These are phyloP conservation scores for Trapa bicornis DNA, from an alignment of 345 rosid genomes.

Conservation along the genomic window DNA sequence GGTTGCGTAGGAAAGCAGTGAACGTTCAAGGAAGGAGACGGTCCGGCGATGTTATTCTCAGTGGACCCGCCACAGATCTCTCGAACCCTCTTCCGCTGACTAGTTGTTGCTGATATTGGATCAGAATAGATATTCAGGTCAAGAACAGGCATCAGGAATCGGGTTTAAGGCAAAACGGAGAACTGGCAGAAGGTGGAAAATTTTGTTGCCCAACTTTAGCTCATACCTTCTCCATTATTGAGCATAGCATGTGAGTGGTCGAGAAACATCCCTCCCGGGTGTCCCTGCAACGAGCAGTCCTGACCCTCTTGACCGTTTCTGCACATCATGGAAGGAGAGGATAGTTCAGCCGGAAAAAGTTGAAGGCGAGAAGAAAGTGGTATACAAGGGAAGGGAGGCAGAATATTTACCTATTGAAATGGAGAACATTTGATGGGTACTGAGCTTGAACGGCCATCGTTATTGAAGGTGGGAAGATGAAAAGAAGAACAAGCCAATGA, in stretches of 20 bases:
- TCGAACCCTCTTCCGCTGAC: constrained; percentile 50
- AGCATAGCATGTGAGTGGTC: constrained; percentile 43
- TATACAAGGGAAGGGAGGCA: neutral
- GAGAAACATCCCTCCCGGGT: constrained; percentile 27
- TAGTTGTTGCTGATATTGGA: neutral
- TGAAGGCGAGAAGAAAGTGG: neutral
- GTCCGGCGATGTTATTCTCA: constrained; percentile 22
- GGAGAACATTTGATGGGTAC: constrained; percentile 63
- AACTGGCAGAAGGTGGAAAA: neutral
- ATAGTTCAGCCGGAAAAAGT: neutral
- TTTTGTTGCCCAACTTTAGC: neutral
- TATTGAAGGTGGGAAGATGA: too few relatives aligned
- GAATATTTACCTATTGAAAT: constrained; percentile 25
- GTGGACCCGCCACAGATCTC: constrained; percentile 16
- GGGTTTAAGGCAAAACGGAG: neutral
- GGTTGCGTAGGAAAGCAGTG: constrained; percentile 23
- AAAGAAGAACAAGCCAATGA: too few relatives aligned
- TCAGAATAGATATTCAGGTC: neutral
- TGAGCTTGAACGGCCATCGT: constrained; percentile 73
- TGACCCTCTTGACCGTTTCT: constrained; percentile 60
- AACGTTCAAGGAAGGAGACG: constrained; percentile 18
- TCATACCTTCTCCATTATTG: constrained; percentile 33
- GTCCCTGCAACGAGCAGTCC: constrained; percentile 46
- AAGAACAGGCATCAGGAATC: neutral
- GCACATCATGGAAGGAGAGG: constrained; percentile 3